Conservation (phyloP, 2,329 filamentous ascomycete species). For the Ophiocordyceps camponoti-rufipedis region DNA sequence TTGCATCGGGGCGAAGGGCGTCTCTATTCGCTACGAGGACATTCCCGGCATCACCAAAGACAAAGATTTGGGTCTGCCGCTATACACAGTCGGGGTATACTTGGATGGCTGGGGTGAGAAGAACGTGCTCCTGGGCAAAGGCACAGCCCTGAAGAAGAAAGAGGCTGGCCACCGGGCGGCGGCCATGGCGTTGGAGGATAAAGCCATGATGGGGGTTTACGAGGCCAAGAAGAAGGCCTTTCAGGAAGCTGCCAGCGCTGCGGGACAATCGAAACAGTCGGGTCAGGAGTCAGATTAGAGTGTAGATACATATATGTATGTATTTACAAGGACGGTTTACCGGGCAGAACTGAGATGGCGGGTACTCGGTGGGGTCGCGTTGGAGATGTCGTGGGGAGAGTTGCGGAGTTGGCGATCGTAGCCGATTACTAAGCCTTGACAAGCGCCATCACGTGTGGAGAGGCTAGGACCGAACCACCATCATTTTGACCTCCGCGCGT, state of each 20-base stretch:
- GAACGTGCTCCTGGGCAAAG: slow-evolving; percentile 41
- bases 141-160: slow-evolving; percentile 46
- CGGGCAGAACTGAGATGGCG: too few species aligned
- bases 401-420: too few species aligned
- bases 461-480: background rate
- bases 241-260: slow-evolving; percentile 12
- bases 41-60: slow-evolving; percentile 33
- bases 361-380: too few species aligned
- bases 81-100: slow-evolving; percentile 46
- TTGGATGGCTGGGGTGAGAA: slow-evolving; percentile 52
- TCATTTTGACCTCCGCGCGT: slow-evolving; percentile 1
- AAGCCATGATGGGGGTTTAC: slow-evolving; percentile 38
- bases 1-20: slow-evolving; percentile 33
- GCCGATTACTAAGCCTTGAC: too few species aligned
- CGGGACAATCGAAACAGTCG: slow-evolving; percentile 1
- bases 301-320: too few species aligned
- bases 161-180: slow-evolving; percentile 54
- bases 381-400: too few species aligned
- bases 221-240: slow-evolving; percentile 28
- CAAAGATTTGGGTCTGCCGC: slow-evolving; percentile 30
- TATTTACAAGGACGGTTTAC: too few species aligned
- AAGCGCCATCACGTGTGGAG: too few species aligned
- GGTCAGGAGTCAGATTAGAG: too few species aligned
- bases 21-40: slow-evolving; percentile 44
- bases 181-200: slow-evolving; percentile 42